Conservation (phyloP, 345 rosid species). For the Populus davidiana region DNA sequence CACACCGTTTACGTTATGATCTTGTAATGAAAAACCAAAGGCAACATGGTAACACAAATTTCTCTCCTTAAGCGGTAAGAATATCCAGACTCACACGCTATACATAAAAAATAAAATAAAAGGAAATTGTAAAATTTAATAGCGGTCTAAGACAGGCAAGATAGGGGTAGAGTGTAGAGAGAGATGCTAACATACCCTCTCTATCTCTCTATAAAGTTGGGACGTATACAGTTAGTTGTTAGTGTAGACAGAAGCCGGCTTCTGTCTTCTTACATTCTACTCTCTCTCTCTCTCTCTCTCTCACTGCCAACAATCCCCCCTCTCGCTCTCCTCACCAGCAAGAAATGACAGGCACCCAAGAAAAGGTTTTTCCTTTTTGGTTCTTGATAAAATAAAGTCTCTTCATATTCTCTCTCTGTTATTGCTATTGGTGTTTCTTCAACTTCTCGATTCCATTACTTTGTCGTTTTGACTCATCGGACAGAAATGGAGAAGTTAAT, state of each 20-base stretch:
- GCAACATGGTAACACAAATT: background rate
- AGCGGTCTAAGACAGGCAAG: conserved; percentile 14
- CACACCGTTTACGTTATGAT: background rate
- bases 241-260: conserved; percentile 4
- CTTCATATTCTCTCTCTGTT: background rate
- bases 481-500: background rate
- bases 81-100: background rate
- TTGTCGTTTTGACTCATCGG: conserved; percentile 11
- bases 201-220: background rate
- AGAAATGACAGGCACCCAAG: conserved; percentile 8
- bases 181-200: background rate
- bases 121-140: background rate
- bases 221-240: background rate
- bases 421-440: conserved; percentile 8
- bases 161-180: background rate
- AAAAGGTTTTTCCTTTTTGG: background rate
- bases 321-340: conserved; percentile 9
- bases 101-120: background rate
- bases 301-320: background rate
- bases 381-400: background rate
- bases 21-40: background rate
- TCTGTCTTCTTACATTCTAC: background rate
- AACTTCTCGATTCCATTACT: conserved; percentile 19
- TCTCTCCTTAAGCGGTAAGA: background rate
- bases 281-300: background rate